Percentiles rank a stretch among this genome's conserved stretches.
These are phyloP conservation scores for Plasmodium knowlesi DNA, from an alignment of 169 alveolate species.

Conservation along the genomic window DNA sequence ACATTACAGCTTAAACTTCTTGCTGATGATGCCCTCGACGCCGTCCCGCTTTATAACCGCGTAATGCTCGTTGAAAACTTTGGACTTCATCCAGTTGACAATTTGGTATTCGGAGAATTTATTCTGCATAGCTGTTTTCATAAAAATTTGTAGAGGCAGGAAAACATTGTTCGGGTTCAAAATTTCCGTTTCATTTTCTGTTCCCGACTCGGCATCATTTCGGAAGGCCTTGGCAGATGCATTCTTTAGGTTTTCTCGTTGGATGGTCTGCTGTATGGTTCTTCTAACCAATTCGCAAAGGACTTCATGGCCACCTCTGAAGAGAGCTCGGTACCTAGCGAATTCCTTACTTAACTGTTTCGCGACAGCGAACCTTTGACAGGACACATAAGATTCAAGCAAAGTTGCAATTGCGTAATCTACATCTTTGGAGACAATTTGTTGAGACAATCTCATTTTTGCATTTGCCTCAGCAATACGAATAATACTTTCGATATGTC, in stretches of 20 bases:
- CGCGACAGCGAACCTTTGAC: conserved; percentile 95
- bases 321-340: conserved; percentile 87
- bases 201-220: conserved; percentile 79
- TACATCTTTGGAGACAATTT: conserved; percentile 95
- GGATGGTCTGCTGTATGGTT: conserved; percentile 81
- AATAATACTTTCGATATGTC: conserved; percentile 97
- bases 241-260: conserved; percentile 76
- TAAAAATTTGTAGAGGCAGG: conserved; percentile 71
- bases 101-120: conserved; percentile 84
- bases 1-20: conserved; percentile 59
- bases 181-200: conserved; percentile 66
- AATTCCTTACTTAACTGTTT: conserved; percentile 88
- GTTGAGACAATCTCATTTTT: conserved; percentile 96
- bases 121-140: conserved; percentile 81
- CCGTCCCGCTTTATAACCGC: conserved; percentile 76
- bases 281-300: conserved; percentile 83
- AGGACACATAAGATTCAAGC: conserved; percentile 95
- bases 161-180: conserved; percentile 74
- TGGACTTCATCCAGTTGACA: conserved; percentile 84
- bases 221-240: conserved; percentile 74
- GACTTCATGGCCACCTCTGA: conserved; percentile 89
- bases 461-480: conserved; percentile 98
- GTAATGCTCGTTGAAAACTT: conserved; percentile 81
- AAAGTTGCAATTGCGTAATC: conserved; percentile 97
- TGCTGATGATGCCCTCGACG: conserved; percentile 79